Conservation (phyloP, 352 stramenopile species). For the Phytophthora boehmeriae region DNA sequence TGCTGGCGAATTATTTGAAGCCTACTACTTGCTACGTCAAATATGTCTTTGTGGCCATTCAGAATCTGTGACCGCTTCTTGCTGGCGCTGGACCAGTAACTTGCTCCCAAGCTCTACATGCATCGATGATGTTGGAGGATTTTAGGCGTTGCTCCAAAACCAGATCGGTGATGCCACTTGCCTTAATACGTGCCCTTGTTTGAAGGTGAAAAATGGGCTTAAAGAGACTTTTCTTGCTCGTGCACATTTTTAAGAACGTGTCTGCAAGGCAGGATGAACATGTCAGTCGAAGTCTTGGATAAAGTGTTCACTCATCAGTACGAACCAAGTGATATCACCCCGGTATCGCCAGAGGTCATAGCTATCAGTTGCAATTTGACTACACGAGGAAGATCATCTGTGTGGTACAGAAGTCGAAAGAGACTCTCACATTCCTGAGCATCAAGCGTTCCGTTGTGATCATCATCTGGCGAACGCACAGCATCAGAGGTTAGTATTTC, state of each 20-base stretch:
- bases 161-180: neutral
- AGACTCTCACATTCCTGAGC: constrained; percentile 55
- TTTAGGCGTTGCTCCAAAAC: neutral
- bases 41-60: constrained; percentile 29
- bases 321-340: constrained; percentile 29
- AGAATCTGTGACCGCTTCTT: constrained; percentile 41
- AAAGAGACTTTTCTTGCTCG: constrained; percentile 41
- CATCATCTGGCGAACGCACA: constrained; percentile 36
- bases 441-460: constrained; percentile 50
- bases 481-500: neutral
- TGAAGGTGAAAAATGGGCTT: constrained; percentile 52
- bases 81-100: constrained; percentile 42
- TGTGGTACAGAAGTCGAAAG: constrained; percentile 58
- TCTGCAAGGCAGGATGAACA: constrained; percentile 22
- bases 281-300: constrained; percentile 2
- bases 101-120: constrained; percentile 40
- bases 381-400: constrained; percentile 37
- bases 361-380: constrained; percentile 41
- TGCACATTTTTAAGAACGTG: constrained; percentile 47
- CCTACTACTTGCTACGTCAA: constrained; percentile 22
- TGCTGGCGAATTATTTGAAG: constrained; percentile 15
- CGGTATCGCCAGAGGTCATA: constrained; percentile 39
- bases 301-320: neutral
- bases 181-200: constrained; percentile 30
- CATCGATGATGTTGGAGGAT: too few relatives aligned